These are phyloP conservation scores for Aspergillus quadrilineatus DNA, from an alignment of 2,329 filamentous ascomycete genomes.

Conservation along the genomic window DNA sequence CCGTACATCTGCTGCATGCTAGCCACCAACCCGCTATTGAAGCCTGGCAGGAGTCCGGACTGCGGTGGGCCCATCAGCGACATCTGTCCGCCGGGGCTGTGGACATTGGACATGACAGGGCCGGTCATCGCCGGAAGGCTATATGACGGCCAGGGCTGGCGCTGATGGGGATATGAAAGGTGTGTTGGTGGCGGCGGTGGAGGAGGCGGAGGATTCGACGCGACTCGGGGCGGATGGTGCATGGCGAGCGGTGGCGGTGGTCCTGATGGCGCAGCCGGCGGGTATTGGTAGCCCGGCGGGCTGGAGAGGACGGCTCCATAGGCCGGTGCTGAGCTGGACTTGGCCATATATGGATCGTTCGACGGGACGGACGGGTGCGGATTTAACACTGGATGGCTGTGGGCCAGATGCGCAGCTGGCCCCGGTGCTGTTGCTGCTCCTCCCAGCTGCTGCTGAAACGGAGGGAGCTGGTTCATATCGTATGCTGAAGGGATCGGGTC, in stretches of 20 bases:
- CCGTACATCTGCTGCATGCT: constrained; percentile 62
- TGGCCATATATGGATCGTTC: constrained; percentile 60
- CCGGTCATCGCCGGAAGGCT: constrained; percentile 63
- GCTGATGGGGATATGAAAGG: constrained; percentile 27
- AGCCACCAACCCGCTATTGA: constrained; percentile 61
- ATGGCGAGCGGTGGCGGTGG: constrained; percentile 44
- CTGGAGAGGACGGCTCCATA: constrained; percentile 46
- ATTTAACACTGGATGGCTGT: constrained; percentile 46
- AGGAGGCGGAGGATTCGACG: constrained; percentile 16
- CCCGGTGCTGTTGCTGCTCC: constrained; percentile 51
- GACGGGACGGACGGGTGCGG: constrained; percentile 52
- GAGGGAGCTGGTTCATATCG: constrained; percentile 61
- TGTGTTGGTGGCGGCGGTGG: not conserved
- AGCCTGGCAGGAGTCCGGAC: constrained; percentile 56
- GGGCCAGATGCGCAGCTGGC: constrained; percentile 46
- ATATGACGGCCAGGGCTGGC: constrained; percentile 52
- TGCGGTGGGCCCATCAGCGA: constrained; percentile 64
- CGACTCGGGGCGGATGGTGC: constrained; percentile 51
- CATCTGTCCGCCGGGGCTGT: constrained; percentile 70
- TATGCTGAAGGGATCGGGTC: constrained; percentile 68
- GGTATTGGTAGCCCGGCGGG: constrained; percentile 37
- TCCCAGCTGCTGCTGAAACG: constrained; percentile 58
- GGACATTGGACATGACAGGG: constrained; percentile 74
- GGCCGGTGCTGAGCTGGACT: constrained; percentile 52
- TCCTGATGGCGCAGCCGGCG: constrained; percentile 34